These are phyloP conservation scores for Mucor irregularis DNA, from an alignment of 371 early-diverging fungal genomes.

Conservation along the genomic window DNA sequence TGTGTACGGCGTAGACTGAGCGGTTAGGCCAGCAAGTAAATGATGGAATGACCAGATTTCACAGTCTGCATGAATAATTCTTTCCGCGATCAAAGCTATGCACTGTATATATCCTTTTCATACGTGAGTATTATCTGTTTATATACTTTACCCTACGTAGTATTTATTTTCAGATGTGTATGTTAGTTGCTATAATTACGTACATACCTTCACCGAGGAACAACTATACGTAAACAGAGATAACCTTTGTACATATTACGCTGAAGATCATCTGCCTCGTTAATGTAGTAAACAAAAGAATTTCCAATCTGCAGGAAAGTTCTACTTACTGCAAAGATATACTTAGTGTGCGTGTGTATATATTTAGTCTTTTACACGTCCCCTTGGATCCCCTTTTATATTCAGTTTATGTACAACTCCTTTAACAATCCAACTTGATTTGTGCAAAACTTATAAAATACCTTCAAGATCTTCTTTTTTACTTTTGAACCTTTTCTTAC, in stretches of 20 bases:
- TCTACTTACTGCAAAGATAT: no score
- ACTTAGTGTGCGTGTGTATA: no score
- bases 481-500: background rate
- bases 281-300: slow-evolving; percentile 17
- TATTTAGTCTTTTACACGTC: background rate
- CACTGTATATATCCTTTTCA: background rate
- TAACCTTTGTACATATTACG: no score
- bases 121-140: no score
- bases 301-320: slow-evolving; percentile 28
- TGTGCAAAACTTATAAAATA: background rate
- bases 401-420: slow-evolving; percentile 1
- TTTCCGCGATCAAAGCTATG: slow-evolving; percentile 21
- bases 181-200: no score
- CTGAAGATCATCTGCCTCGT: slow-evolving; percentile 22
- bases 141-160: no score
- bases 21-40: no score
- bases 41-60: slow-evolving; percentile 14
- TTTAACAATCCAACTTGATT: slow-evolving; percentile 1
- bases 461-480: slow-evolving; percentile 7
- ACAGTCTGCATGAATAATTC: slow-evolving; percentile 20
- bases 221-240: no score
- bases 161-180: no score
- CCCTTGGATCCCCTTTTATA: background rate
- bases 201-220: no score
- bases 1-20: no score